Evolutionary conservation across 148 eudicot genomes (phyloP), one percentile per base, ranked within the genome.

Genomic region (Amaranthus hypochondriacus): DNA sequence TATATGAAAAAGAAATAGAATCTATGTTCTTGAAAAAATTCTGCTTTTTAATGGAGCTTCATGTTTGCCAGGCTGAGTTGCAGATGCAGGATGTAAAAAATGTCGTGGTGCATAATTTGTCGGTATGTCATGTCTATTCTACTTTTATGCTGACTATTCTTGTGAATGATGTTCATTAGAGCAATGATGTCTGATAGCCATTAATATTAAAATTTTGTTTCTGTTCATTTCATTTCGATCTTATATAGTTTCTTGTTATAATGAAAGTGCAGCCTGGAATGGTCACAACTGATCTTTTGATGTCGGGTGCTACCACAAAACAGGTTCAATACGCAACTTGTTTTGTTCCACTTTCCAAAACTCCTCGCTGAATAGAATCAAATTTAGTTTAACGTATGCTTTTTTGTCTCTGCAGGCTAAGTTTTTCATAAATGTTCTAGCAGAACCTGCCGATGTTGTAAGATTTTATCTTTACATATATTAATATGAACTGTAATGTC

Each of bases 201-300:
- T 49, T 44, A 28, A 61, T 39, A 1, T 51, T 5, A 14, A 10
- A 3, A 61, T 47, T 18, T 21, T 50, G 39, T 54, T 7, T 43
- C n/a, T 8, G n/a, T 53, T 1, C 56, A 48, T 51, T 3, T 70
- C 50, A 51, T 49, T 63, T 9, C 61, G 21, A 74, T 56, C 52
- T 64, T 50, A 46, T 28, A 51, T 43, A 54, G 7, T 67, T 9
- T 43, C 43, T 48, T 66, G 65, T 69, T 2, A 60, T 42, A 61
- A 48, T 58, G 72, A 70, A 46, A 6, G 5, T 80, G 83, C 89
- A 94, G 98, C 98, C 98, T 44, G 98, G 97, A 77, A 94, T 94
- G 98, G 97, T 94, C 43, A 89, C 97, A 61, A 92, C 98, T 65
- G 98, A 94, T 86, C 98, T 94, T 72, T 83, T 94, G 69, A 94